Evolutionary conservation across 1,284 basidiomycete genomes (phyloP).

Genomic region (Tilletia walkeri): DNA sequence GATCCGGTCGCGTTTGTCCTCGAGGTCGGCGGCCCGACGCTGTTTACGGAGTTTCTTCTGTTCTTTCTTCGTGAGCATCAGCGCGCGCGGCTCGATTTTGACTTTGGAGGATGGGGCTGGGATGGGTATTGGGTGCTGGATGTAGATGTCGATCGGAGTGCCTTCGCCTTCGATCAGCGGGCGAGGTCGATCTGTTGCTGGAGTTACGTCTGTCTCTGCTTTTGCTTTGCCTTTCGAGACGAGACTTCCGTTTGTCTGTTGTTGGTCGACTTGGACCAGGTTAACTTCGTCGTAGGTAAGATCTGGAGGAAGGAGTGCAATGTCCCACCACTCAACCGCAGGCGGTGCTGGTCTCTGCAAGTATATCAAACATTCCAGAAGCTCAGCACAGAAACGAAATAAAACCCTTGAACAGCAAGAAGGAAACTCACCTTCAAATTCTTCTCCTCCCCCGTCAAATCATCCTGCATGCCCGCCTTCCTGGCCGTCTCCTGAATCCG

Average conservation of each 20-base stretch:
- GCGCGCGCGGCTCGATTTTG: slow-evolving; percentile 61
- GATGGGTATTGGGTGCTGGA: slow-evolving; percentile 96
- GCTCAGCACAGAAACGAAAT: too few relatives aligned
- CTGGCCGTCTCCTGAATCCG: slow-evolving; percentile 85
- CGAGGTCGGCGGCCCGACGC: slow-evolving; percentile 79
- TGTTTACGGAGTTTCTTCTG: slow-evolving; percentile 95
- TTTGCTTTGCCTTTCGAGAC: slow-evolving; percentile 60
- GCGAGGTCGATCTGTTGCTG: slow-evolving; percentile 18
- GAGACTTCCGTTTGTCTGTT: slow-evolving; percentile 61
- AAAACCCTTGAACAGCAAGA: not conserved
- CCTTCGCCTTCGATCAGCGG: slow-evolving; percentile 57
- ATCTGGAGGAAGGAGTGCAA: slow-evolving; percentile 74
- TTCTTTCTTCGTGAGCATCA: slow-evolving; percentile 64
- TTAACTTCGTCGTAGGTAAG: slow-evolving; percentile 69
- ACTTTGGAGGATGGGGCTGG: slow-evolving; percentile 83
- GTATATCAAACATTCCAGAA: too few relatives aligned
- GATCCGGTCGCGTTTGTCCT: slow-evolving; percentile 92
- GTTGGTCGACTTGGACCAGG: slow-evolving; percentile 48
- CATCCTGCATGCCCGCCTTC: slow-evolving; percentile 88
- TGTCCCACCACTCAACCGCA: slow-evolving; percentile 96
- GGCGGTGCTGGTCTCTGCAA: slow-evolving; percentile 76
- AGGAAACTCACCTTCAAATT: slow-evolving; percentile 52
- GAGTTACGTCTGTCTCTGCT: not conserved
- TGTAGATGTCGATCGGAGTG: slow-evolving; percentile 81
- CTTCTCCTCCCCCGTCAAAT: slow-evolving; percentile 85